Percentiles rank a stretch among this genome's conserved stretches.
Evolutionary conservation across 2,329 filamentous ascomycete genomes (phyloP).

Genomic region (Didymella sp.): DNA sequence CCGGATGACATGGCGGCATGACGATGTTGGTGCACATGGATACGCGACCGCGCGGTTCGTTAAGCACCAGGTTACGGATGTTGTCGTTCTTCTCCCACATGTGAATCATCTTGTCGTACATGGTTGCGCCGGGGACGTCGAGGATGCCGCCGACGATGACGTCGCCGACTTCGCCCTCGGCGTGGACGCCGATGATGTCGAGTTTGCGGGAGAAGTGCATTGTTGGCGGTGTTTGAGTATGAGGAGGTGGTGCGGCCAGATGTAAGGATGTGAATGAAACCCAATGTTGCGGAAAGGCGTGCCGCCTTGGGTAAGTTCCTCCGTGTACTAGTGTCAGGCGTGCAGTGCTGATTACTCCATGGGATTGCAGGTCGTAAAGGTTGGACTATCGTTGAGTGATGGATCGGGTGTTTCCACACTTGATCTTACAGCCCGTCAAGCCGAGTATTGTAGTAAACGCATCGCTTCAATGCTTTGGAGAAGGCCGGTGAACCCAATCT

Average conservation of each 20-base stretch:
- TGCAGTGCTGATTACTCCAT: background rate
- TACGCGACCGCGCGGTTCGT: conserved; percentile 56
- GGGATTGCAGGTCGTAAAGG: background rate
- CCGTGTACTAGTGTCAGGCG: background rate
- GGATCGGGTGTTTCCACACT: background rate
- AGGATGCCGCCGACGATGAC: conserved; percentile 59
- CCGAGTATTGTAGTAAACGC: background rate
- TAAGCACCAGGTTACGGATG: conserved; percentile 53
- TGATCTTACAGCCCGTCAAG: background rate
- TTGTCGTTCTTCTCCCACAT: conserved; percentile 53
- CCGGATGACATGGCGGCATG: conserved; percentile 54
- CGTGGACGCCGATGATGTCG: conserved; percentile 39
- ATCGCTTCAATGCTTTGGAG: background rate
- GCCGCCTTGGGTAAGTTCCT: background rate
- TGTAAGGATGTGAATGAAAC: background rate
- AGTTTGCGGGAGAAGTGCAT: conserved; percentile 12
- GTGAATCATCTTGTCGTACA: conserved; percentile 58
- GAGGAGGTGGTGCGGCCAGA: background rate
- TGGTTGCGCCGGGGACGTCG: conserved; percentile 52
- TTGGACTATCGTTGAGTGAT: background rate
- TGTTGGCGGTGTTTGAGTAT: background rate
- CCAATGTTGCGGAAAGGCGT: background rate
- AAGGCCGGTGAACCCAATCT: background rate
- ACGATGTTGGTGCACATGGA: conserved; percentile 55
- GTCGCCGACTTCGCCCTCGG: conserved; percentile 57